Evolutionary conservation across 345 rosid species (phyloP), one percentile per base, ranked within the genome.

Genomic region (Corchorus capsularis): DNA sequence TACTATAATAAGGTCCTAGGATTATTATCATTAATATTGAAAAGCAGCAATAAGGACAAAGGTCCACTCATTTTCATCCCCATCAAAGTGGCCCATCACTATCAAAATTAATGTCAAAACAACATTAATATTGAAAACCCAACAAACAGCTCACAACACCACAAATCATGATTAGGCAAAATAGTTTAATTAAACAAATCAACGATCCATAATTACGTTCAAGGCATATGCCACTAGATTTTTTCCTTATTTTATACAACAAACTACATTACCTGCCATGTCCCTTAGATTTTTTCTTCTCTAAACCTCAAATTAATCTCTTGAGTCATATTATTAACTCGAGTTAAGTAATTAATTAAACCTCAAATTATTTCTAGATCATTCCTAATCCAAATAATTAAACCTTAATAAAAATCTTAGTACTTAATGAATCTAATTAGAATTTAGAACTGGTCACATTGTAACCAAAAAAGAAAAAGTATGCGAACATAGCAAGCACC

Each of bases 121-220:
- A 3, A 43, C 7, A 43, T 61, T 3, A 3, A 43, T 4, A 43
- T 61, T 3, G 20, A 67, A 45, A 73, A 41, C 8, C 10, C 59
- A 46, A 74, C 65, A 72, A 77, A 63, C 75, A 67, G 15, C 59
- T 49, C 47, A 63, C 39, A 14, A 32, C 74, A 56, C 57, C 11
- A 32, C n/a, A 54, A 66, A 69, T 15, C 73, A 57, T 68, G 37
- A 55, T 67, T 27, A 69, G 10, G 27, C 43, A 39, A 39, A 39
- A 64, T 10, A 64, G 69, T 39, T 41, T 4, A 15, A 9, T 35
- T 50, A 49, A 43, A 19, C 52, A 14, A 13, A 17, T 7, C 12
- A 55, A 7, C 4, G 11, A 47, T 68, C n/a, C 39, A 6, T 7
- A 47, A 9, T 60, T 60, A 60, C 17, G 4, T 39, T 3, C 4